These are phyloP conservation scores for Fusarium drepaniforme DNA, from an alignment of 2,329 filamentous ascomycete genomes.

Conservation along the genomic window DNA sequence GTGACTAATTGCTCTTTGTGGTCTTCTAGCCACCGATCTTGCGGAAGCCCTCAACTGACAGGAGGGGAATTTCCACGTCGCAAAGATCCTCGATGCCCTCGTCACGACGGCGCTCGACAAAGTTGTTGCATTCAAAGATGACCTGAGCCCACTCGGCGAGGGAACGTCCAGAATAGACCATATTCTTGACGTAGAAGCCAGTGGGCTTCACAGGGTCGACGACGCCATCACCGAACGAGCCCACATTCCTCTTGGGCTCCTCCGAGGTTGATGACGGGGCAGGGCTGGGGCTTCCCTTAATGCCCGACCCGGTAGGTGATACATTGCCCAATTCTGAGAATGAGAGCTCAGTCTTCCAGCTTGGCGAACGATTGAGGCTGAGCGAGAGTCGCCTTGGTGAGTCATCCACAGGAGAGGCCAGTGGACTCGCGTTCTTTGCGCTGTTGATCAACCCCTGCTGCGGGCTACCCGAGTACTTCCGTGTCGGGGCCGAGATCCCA, in stretches of 20 bases:
- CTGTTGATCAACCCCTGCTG: slow-evolving; percentile 61
- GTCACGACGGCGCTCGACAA: slow-evolving; percentile 79
- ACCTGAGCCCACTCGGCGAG: slow-evolving; percentile 84
- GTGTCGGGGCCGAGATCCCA: slow-evolving; percentile 57
- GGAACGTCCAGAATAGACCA: slow-evolving; percentile 77
- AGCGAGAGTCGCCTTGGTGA: slow-evolving; percentile 38
- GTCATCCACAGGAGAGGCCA: slow-evolving; percentile 49
- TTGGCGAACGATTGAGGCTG: slow-evolving; percentile 27
- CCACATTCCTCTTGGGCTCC: slow-evolving; percentile 40
- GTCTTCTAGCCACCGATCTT: slow-evolving; percentile 47
- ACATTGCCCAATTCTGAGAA: slow-evolving; percentile 35
- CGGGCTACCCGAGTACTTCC: slow-evolving; percentile 61
- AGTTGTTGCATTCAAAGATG: slow-evolving; percentile 83
- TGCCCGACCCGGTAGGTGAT: slow-evolving; percentile 10
- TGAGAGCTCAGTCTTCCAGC: slow-evolving; percentile 36
- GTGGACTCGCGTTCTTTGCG: slow-evolving; percentile 62
- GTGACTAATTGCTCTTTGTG: slow-evolving; percentile 1
- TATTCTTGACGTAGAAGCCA: slow-evolving; percentile 58
- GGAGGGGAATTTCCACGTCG: slow-evolving; percentile 71
- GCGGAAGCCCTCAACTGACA: slow-evolving; percentile 58
- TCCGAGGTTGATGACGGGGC: slow-evolving; percentile 11
- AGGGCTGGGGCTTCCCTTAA: slow-evolving; percentile 18
- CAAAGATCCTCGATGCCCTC: slow-evolving; percentile 77
- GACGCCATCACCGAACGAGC: slow-evolving; percentile 42
- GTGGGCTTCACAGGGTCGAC: slow-evolving; percentile 60